Percentiles rank a stretch among this genome's conserved stretches.
These are phyloP conservation scores for Verticillium nonalfalfae DNA, from an alignment of 2,329 filamentous ascomycete species.

Conservation along the genomic window DNA sequence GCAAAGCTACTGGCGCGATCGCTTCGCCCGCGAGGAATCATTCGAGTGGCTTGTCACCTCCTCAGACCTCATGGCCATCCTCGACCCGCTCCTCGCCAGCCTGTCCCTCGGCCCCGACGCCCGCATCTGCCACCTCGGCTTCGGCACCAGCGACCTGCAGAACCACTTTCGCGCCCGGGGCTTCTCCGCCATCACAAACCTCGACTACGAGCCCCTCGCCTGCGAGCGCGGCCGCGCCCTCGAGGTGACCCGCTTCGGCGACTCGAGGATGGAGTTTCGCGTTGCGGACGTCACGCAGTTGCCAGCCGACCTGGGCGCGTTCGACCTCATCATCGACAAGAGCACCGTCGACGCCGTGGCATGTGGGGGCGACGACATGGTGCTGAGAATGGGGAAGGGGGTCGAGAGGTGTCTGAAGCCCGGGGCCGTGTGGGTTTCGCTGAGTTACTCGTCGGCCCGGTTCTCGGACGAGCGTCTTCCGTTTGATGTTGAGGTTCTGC, in stretches of 20 bases:
- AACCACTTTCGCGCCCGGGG: slow-evolving; percentile 35
- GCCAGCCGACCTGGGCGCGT: slow-evolving; percentile 14
- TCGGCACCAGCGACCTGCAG: slow-evolving; percentile 43
- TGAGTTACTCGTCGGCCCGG: slow-evolving; percentile 37
- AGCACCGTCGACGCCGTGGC: slow-evolving; percentile 42
- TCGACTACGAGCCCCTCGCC: slow-evolving; percentile 44
- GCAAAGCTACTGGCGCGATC: slow-evolving; percentile 41
- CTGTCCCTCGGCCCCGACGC: slow-evolving; percentile 10
- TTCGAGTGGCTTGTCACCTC: slow-evolving; percentile 44
- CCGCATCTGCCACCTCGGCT: slow-evolving; percentile 38
- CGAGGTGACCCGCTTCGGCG: slow-evolving; percentile 33
- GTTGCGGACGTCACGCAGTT: slow-evolving; percentile 39
- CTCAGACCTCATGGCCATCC: slow-evolving; percentile 28
- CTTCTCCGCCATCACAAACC: slow-evolving; percentile 36
- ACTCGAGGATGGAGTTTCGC: slow-evolving; percentile 34
- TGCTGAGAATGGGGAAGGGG: slow-evolving; percentile 30
- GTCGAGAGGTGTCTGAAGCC: slow-evolving; percentile 27
- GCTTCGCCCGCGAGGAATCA: slow-evolving; percentile 35
- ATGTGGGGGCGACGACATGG: slow-evolving; percentile 31
- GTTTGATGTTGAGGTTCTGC: slow-evolving; percentile 34
- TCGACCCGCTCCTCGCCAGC: slow-evolving; percentile 28
- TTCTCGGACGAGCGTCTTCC: slow-evolving; percentile 30
- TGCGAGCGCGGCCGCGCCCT: slow-evolving; percentile 32
- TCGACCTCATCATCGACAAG: slow-evolving; percentile 41
- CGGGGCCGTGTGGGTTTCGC: slow-evolving; percentile 36